Conservation (phyloP, 2,329 filamentous ascomycete species). For the Neonectria hederae region DNA sequence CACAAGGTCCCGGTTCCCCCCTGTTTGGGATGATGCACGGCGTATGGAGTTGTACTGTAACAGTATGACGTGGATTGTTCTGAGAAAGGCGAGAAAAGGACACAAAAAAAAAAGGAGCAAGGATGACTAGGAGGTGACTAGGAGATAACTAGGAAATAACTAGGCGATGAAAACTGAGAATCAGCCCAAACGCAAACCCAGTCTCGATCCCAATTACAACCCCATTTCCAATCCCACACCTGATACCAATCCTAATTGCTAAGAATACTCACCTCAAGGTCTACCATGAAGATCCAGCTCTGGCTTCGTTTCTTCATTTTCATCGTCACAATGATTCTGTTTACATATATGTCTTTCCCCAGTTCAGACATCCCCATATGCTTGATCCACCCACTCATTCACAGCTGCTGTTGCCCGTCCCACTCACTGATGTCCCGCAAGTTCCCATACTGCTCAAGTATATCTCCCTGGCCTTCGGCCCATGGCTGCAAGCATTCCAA, state of each 20-base stretch:
- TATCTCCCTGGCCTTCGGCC: too few relatives aligned
- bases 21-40: too few relatives aligned
- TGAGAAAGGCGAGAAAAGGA: too few relatives aligned
- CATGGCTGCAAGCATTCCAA: too few relatives aligned
- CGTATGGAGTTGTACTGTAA: too few relatives aligned
- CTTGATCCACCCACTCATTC: neutral
- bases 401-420: neutral
- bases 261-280: neutral
- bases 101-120: too few relatives aligned
- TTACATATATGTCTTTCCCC: neutral
- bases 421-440: too few relatives aligned
- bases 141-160: too few relatives aligned
- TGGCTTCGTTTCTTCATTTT: neutral
- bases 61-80: too few relatives aligned
- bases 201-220: neutral
- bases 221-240: neutral
- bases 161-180: too few relatives aligned
- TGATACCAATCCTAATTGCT: neutral
- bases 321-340: neutral
- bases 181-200: neutral
- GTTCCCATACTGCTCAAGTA: neutral
- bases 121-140: too few relatives aligned
- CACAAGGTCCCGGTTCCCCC: too few relatives aligned
- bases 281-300: neutral
- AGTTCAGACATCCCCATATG: neutral